Evolutionary conservation across 306 rosid genomes (phyloP).

Genomic region (Sophora flavescens): DNA sequence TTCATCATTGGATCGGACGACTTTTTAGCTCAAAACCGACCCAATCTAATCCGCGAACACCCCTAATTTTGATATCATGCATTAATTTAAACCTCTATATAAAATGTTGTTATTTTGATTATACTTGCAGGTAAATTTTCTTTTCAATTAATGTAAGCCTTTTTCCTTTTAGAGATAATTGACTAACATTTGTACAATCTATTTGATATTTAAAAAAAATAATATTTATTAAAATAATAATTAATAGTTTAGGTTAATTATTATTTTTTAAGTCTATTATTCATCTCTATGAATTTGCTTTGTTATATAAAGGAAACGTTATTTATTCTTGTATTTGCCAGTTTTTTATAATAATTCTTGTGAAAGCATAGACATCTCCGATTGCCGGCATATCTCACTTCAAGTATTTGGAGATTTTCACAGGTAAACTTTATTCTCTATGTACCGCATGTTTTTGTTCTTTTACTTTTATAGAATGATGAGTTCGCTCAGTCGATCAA

Average conservation of each 20-base stretch:
- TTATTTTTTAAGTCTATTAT: background rate
- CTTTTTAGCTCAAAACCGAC: no score
- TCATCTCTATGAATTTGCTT: background rate
- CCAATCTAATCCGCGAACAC: no score
- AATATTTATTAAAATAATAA: background rate
- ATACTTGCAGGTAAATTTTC: no score
- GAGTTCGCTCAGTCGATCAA: no score
- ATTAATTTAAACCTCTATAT: no score
- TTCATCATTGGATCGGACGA: no score
- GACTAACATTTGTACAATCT: background rate
- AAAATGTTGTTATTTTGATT: no score
- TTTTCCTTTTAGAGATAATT: background rate
- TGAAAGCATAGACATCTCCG: background rate
- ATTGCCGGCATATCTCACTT: background rate
- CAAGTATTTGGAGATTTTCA: background rate
- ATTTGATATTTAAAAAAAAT: background rate
- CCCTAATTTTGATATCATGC: no score
- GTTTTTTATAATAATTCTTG: background rate
- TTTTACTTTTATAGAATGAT: background rate
- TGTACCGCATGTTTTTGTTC: background rate
- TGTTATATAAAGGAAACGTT: background rate
- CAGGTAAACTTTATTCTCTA: background rate
- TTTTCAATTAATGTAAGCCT: background rate
- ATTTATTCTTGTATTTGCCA: background rate
- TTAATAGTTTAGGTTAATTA: background rate